Base-by-base conservation (phyloP, 2,329 filamentous ascomycete species). In the Incumbomyces delicatus region DNA sequence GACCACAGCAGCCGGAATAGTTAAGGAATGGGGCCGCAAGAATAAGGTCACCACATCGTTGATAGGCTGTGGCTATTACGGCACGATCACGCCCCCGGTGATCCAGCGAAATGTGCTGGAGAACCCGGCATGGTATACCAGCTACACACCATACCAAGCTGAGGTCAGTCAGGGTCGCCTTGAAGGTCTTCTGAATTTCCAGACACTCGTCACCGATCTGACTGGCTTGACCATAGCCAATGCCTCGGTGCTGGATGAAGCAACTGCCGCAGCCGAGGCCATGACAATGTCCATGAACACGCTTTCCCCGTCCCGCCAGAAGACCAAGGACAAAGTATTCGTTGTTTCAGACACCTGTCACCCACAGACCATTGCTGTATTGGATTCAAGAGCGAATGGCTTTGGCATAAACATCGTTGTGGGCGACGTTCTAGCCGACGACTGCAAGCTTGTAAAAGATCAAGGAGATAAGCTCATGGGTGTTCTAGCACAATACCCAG, bases 101-200 rank as follows among this genome's bases (percentile, higher is more conserved):
- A 94, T 96, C 64, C 87, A 92, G 73, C 77, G 89, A 56, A 95
- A 95, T 63, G 76, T 96, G 3, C 71, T 96, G 49, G 88, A 96
- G 73, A 90, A 85, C 63, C 90, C 90, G 4, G 88, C 83, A 8
- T 96, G 90, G 90, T 96, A 96, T 66, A 96, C 90, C 34, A 95
- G 88, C 69, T 95, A 96, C 66, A 95, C 90, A 0, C 90, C 90
- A 13, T 96, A 95, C 67, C 90, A 96, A 70, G 85, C 90, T 2
- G 90, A 96, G 69, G 95, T 96, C 71, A 95, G 88, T 64, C 90
- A 96, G 69, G 90, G 90, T 31, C 81, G 90, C 46, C 69, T 96
- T 52, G 87, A 95, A 73, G 94, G 87, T 5, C 72, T 96, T 45
- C 73, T 96, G 53, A 96, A 96, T 73, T 96, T 88, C 71, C 90